These are phyloP conservation scores for Calonectria pauciramosa DNA, from an alignment of 2,329 filamentous ascomycete species.

Conservation along the genomic window DNA sequence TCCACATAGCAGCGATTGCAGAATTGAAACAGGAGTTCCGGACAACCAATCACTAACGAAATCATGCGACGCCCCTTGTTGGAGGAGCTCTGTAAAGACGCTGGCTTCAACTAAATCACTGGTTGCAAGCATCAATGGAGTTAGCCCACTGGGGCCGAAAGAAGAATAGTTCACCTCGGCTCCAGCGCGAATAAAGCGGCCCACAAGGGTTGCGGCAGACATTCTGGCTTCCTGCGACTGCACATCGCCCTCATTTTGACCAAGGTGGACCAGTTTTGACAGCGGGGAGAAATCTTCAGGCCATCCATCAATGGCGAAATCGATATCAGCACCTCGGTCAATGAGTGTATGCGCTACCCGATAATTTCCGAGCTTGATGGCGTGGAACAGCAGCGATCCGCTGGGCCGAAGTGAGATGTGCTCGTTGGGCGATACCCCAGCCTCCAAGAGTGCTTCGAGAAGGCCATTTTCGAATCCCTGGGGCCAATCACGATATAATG, in stretches of 20 bases:
- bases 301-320: background rate
- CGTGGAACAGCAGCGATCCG: background rate
- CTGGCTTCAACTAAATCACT: background rate
- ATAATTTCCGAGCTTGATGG: background rate
- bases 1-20: conserved; percentile 4
- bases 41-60: background rate
- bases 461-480: background rate
- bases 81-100: background rate
- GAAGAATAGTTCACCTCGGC: background rate
- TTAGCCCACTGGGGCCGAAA: background rate
- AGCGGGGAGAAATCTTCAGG: background rate
- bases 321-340: background rate
- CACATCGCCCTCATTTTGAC: background rate
- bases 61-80: background rate
- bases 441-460: background rate
- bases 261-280: background rate
- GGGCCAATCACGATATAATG: background rate
- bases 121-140: conserved; percentile 10
- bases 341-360: background rate
- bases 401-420: background rate
- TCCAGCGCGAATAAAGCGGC: background rate
- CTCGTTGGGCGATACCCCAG: background rate
- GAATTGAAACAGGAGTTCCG: background rate
- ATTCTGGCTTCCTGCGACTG: background rate
- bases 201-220: background rate